Evolutionary conservation across 768 basidiomycete species (phyloP), one percentile per base, ranked within the genome.

Genomic region (Tylopilus felleus): DNA sequence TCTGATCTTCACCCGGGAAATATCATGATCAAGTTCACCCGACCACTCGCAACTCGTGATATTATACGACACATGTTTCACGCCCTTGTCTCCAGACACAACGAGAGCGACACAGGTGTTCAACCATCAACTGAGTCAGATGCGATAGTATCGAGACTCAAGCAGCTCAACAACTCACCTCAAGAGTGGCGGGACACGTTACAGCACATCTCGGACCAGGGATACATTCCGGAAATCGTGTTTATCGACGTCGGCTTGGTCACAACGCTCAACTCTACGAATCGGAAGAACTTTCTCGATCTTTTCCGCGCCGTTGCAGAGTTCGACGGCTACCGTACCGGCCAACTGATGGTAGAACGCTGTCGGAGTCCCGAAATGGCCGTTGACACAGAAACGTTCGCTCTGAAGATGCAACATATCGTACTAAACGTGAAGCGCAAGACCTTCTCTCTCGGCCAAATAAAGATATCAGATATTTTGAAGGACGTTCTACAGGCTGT

Each of bases 211-310:
- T 74, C 82, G 40, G 62, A 72, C 0, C 74, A 82, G 28, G 95
- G 96, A 1, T 98, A 92, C 68, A 81, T 90, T 38, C 96, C 97
- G 16, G 94, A 98, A 70, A 80, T 99, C 48, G 86, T 98, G 52
- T 94, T 99, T 69, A 90, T 99, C 62, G 97, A 99, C 68, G 92
- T 96, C 0, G 97, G 97, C 2, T 82, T 99, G 27, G 87, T 96
- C 49, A 98, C 95, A 4, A 87, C 87, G 0, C 84, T 99, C 44
- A 83, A 90, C 63, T 78, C 79, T 2, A 75, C 68, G n/a, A 93
- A 98, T 71, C 83, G 96, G 27, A 76, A 79, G 53, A 98, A 99
- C 72, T 99, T 99, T 70, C 80, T 99, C 43, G 96, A 99, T 65
- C 85, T 99, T 57, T 98, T 99, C 75, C 86, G 88, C 50, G 93